A percentile compares a stretch with the other conserved stretches of the same genome.
phyloP scores from a whole-genome alignment of 306 rosid genomes.

The Glycine latifolia region DNA sequence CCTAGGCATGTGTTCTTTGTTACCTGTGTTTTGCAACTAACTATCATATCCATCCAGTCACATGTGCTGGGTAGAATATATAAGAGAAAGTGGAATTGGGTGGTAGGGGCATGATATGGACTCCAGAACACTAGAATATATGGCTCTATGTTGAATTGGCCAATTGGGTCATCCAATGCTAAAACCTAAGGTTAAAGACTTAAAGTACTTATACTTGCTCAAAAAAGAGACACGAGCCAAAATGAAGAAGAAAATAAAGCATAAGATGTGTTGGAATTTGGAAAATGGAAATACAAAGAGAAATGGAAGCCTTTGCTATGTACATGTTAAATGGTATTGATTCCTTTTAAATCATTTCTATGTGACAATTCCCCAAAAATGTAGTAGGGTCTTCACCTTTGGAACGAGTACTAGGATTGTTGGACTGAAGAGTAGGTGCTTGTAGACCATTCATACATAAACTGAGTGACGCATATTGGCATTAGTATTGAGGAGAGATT shows the following conservation, averaged over 20 bases:
- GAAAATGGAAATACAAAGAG: not conserved
- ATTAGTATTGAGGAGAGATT: constrained; percentile 7
- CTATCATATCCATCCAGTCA: constrained; percentile 37
- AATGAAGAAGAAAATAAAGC: not conserved
- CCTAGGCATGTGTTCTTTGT: constrained; percentile 41
- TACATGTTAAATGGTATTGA: constrained; percentile 34
- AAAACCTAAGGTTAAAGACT: too few species aligned
- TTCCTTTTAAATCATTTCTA: constrained; percentile 44
- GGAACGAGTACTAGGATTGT: not conserved
- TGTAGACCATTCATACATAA: constrained; percentile 31
- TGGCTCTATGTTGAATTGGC: constrained; percentile 12
- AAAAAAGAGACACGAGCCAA: constrained; percentile 17
- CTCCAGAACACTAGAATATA: too few species aligned
- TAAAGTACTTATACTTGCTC: not conserved
- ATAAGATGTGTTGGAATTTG: too few species aligned
- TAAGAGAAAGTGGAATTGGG: constrained; percentile 43
- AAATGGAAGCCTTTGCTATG: constrained; percentile 4
- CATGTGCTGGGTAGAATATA: constrained; percentile 43
- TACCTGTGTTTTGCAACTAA: constrained; percentile 42
- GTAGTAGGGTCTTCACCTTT: constrained; percentile 2
- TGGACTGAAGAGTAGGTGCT: constrained; percentile 29
- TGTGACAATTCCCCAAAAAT: constrained; percentile 32
- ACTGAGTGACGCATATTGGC: constrained; percentile 36
- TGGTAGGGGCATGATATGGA: constrained; percentile 41
- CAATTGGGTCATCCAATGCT: not conserved